Evolutionary conservation across 805 yeast species (phyloP).

Genomic region (Sugiyamaella floridensis): DNA sequence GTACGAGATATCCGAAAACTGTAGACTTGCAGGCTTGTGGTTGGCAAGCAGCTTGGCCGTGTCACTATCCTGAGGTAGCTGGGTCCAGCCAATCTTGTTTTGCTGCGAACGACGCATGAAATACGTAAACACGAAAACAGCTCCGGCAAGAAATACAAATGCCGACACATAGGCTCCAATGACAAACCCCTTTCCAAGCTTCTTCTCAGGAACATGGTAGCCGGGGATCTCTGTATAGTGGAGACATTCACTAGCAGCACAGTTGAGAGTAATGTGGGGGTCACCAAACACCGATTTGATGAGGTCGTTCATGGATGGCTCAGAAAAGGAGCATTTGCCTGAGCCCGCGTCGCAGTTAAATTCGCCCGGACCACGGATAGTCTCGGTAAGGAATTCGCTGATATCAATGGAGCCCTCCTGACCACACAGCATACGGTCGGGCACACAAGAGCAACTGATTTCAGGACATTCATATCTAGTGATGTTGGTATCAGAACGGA

Average conservation of each 20-base stretch:
- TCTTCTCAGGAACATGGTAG: slow-evolving; percentile 56
- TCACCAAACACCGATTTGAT: slow-evolving; percentile 94
- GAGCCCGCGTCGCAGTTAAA: slow-evolving; percentile 67
- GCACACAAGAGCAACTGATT: slow-evolving; percentile 82
- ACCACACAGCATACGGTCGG: slow-evolving; percentile 91
- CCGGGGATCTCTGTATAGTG: slow-evolving; percentile 94
- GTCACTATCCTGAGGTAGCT: slow-evolving; percentile 34
- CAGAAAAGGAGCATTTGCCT: slow-evolving; percentile 70
- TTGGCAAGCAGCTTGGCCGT: slow-evolving; percentile 44
- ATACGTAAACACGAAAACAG: slow-evolving; percentile 10
- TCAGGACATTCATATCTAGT: slow-evolving; percentile 73
- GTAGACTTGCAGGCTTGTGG: slow-evolving; percentile 60
- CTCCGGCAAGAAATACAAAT: slow-evolving; percentile 14
- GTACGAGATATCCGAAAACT: slow-evolving; percentile 70
- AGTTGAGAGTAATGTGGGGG: slow-evolving; percentile 71
- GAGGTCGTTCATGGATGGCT: slow-evolving; percentile 92
- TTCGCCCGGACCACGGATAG: slow-evolving; percentile 90
- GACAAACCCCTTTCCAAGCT: slow-evolving; percentile 21
- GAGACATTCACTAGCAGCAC: slow-evolving; percentile 84
- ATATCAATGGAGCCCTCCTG: slow-evolving; percentile 90
- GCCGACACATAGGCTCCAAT: slow-evolving; percentile 22
- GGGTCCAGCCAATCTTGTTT: slow-evolving; percentile 14
- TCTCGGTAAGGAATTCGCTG: slow-evolving; percentile 82
- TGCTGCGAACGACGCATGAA: slow-evolving; percentile 16
- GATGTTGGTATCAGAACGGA: slow-evolving; percentile 39